Evolutionary conservation across 495 filamentous ascomycete species (phyloP).

Genomic region (Alectoria sarmentosa): DNA sequence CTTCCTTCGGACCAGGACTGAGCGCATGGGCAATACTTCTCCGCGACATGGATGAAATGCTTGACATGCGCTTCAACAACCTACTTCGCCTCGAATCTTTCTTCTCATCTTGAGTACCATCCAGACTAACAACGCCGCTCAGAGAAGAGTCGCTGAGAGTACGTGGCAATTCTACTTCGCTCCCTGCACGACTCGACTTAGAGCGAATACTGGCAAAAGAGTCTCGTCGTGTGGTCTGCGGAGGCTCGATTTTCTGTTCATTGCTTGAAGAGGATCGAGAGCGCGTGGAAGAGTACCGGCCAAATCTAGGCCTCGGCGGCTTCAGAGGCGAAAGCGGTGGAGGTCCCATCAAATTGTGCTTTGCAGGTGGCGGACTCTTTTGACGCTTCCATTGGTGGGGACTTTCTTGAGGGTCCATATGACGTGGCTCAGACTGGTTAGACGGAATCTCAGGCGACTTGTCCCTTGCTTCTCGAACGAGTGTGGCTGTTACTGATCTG

Average conservation of each 20-base stretch:
- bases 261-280: constrained; percentile 26
- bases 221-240: constrained; percentile 24
- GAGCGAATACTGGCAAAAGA: constrained; percentile 34
- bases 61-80: constrained; percentile 74
- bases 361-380: constrained; percentile 63
- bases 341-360: constrained; percentile 43
- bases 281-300: constrained; percentile 20
- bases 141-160: constrained; percentile 37
- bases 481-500: constrained; percentile 72
- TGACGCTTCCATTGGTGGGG: constrained; percentile 55
- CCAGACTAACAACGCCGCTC: constrained; percentile 29
- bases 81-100: constrained; percentile 62
- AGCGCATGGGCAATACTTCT: constrained; percentile 53
- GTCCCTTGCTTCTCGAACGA: constrained; percentile 53
- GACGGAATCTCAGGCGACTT: constrained; percentile 30
- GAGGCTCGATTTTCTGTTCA: constrained; percentile 21
- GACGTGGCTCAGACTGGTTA: constrained; percentile 40
- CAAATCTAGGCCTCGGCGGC: constrained; percentile 22
- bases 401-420: constrained; percentile 62
- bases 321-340: constrained; percentile 20
- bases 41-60: constrained; percentile 52
- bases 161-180: constrained; percentile 34
- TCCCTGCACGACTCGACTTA: constrained; percentile 34
- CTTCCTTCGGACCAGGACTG: constrained; percentile 51
- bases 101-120: constrained; percentile 45